phyloP scores from a whole-genome alignment of 2,329 filamentous ascomycete species.

The Aspergillus sp. region DNA sequence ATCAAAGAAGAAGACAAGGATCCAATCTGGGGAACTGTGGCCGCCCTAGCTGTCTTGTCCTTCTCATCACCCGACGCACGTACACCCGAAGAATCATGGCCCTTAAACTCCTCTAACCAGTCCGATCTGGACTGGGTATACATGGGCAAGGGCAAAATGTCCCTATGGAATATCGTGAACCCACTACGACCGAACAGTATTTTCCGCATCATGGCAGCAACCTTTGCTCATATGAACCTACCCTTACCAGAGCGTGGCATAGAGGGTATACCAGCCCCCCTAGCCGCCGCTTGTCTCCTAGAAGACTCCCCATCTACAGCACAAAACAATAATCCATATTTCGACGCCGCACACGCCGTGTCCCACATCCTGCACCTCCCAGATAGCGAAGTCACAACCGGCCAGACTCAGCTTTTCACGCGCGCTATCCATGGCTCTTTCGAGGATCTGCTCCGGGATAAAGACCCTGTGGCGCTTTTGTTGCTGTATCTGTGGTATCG shows the following conservation, averaged over 20 bases:
- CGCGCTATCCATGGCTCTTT: constrained; percentile 37
- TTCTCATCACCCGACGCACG: constrained; percentile 43
- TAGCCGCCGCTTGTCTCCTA: constrained; percentile 28
- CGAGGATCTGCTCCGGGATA: constrained; percentile 30
- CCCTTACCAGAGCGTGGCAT: constrained; percentile 30
- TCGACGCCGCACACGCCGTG: constrained; percentile 39
- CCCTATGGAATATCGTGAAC: constrained; percentile 54
- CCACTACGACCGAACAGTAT: constrained; percentile 50
- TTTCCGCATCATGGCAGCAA: constrained; percentile 38
- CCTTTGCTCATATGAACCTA: constrained; percentile 39
- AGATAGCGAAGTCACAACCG: constrained; percentile 26
- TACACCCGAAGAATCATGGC: constrained; percentile 55
- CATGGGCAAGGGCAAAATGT: constrained; percentile 57
- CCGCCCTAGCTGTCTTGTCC: constrained; percentile 42
- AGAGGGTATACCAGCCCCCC: constrained; percentile 18
- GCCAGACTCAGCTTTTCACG: constrained; percentile 34
- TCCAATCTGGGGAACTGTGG: constrained; percentile 50
- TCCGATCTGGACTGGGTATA: constrained; percentile 60
- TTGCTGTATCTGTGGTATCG: constrained; percentile 47
- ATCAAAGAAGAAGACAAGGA: constrained; percentile 42
- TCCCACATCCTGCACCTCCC: constrained; percentile 30
- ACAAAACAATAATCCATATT: constrained; percentile 42
- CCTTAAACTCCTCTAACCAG: constrained; percentile 46
- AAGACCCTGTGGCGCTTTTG: constrained; percentile 41
- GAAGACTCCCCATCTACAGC: constrained; percentile 30